Percentiles rank a stretch among this genome's conserved stretches.
Evolutionary conservation across 73 alveolate genomes (phyloP).

Genomic region (Durusdinium trenchii): DNA sequence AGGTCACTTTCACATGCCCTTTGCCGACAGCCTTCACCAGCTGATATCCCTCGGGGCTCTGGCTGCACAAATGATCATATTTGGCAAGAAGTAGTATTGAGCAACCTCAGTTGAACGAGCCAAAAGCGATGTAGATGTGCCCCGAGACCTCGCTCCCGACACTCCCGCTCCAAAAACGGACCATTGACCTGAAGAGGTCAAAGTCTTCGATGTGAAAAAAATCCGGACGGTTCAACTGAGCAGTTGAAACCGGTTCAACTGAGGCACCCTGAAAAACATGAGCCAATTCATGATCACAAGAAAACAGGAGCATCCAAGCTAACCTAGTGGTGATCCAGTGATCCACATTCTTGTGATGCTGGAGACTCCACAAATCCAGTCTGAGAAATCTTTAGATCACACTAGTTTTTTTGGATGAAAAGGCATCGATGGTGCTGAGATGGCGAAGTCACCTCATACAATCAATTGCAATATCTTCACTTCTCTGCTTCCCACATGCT

Average conservation of each 20-base stretch:
- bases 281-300: no score
- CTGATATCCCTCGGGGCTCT: no score
- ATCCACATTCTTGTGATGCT: background rate
- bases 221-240: no score
- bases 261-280: no score
- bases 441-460: background rate
- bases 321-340: background rate
- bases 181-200: background rate
- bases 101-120: background rate
- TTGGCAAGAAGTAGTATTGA: conserved; percentile 40
- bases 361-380: background rate
- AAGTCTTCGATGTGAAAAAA: no score
- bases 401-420: background rate
- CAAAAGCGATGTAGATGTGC: background rate
- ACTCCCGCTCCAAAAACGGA: background rate
- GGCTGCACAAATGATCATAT: background rate
- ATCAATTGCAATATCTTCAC: background rate
- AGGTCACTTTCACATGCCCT: no score
- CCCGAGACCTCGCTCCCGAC: background rate
- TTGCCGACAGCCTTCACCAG: no score
- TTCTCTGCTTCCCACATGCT: background rate
- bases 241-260: no score
- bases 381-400: background rate
- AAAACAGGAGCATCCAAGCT: background rate
- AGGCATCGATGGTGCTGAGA: background rate